Percentiles rank a stretch among this genome's conserved stretches.
Conservation (phyloP, 352 stramenopile genomes). For the Nothophytophthora sp. region DNA sequence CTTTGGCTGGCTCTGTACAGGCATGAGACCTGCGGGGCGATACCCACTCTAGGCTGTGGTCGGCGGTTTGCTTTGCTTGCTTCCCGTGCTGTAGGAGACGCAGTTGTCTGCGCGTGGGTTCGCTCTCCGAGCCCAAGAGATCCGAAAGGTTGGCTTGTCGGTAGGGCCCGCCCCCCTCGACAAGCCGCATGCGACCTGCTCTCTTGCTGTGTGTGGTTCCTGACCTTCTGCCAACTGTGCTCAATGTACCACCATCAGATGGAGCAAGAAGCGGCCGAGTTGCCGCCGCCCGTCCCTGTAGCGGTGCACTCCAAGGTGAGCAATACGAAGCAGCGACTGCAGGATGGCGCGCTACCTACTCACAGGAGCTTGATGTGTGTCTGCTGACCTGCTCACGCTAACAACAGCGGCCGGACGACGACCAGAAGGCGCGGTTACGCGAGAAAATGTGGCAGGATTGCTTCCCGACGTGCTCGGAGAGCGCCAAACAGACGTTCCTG, state of each 20-base stretch:
- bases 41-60: constrained; percentile 29
- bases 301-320: constrained; percentile 20
- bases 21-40: constrained; percentile 21
- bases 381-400: no score
- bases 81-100: constrained; percentile 36
- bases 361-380: no score
- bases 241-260: no score
- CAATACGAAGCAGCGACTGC: no score
- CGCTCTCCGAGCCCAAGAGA: constrained; percentile 26
- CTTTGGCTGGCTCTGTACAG: constrained; percentile 1
- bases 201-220: background rate
- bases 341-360: no score
- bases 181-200: constrained; percentile 2
- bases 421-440: constrained; percentile 49
- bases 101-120: constrained; percentile 33
- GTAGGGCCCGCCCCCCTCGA: constrained; percentile 22
- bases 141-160: constrained; percentile 34
- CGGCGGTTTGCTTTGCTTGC: constrained; percentile 24
- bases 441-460: constrained; percentile 82
- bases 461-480: constrained; percentile 80
- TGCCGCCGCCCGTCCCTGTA: constrained; percentile 13
- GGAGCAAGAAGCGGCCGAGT: constrained; percentile 17
- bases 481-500: constrained; percentile 68
- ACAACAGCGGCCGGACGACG: constrained; percentile 41
- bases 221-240: background rate